Evolutionary conservation across 2,329 filamentous ascomycete species (phyloP), one percentile per base, ranked within the genome.

Genomic region (Trichoderma sp.): DNA sequence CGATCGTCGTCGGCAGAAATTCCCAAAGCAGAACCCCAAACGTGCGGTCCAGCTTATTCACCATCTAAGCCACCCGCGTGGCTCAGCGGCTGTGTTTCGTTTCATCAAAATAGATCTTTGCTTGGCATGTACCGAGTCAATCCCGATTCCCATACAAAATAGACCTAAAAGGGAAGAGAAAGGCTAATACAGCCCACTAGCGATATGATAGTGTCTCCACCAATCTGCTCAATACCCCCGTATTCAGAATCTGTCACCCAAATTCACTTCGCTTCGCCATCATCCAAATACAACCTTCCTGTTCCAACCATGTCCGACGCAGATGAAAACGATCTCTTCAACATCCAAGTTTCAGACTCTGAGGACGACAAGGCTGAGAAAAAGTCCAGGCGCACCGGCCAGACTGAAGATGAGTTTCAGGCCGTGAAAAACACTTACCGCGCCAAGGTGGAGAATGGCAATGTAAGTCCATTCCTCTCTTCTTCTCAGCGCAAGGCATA

Each of bases 371-470:
- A 75, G 7, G 61, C 68, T 27, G 75, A 77, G 53, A 76, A 77
- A 40, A 75, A 76, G 33, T 74, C 75, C 40, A 75, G 76, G 61
- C 77, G 81, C 19, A 83, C 79, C 11, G 76, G 73, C 21, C 85
- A 87, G 74, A 82, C 85, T 0, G 85, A 87, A 70, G 82, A 81
- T 19, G 81, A 82, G 1, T 88, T 86, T 72, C 81, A 81, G 71
- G 78, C 76, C 5, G 78, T 88, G 3, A 83, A 81, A 74, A 75
- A 73, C 5, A 76, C 73, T 1, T 88, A 88, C 69, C 73, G 72
- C 19, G 79, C 79, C 27, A 87, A 86, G 72, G 74, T 87, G 47
- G 85, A 88, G 73, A 86, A 88, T 70, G 86, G 86, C 69, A 79
- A 88, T 72, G 86, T 87, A 74, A 71, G 80, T 75, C n/a, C 37